Conservation (phyloP, 345 rosid genomes). For the Lumnitzera littorea region DNA sequence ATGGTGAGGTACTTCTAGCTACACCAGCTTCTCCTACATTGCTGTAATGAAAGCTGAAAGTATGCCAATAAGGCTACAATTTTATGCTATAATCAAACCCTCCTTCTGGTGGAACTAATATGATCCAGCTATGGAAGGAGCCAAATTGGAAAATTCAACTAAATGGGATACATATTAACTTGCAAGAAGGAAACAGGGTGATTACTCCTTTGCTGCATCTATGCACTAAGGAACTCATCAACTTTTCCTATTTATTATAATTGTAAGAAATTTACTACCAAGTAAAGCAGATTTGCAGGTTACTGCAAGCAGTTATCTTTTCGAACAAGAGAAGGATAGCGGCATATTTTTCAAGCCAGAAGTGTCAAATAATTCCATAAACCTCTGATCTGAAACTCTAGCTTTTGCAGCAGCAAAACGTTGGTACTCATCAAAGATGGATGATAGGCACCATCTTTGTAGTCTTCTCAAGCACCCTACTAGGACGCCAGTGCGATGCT, state of each 20-base stretch:
- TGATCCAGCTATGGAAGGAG: too few species aligned
- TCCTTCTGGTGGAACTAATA: too few species aligned
- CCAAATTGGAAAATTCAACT: too few species aligned
- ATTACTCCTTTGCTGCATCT: constrained; percentile 21
- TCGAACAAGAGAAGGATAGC: constrained; percentile 60
- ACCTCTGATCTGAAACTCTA: constrained; percentile 85
- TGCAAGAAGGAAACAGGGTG: constrained; percentile 5
- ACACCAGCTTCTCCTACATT: too few species aligned
- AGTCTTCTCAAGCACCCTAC: constrained; percentile 93
- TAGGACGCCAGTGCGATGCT: constrained; percentile 95
- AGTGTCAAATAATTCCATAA: constrained; percentile 82
- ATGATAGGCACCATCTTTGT: constrained; percentile 83
- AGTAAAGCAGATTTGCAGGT: constrained; percentile 16
- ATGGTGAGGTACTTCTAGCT: too few species aligned
- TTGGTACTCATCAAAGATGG: constrained; percentile 82
- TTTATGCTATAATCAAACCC: too few species aligned
- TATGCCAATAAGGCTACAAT: background rate
- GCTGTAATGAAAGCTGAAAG: background rate
- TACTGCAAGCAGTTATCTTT: constrained; percentile 24
- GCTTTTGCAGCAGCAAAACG: constrained; percentile 93
- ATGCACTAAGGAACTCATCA: constrained; percentile 27
- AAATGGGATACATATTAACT: too few species aligned
- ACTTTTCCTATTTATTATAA: constrained; percentile 34
- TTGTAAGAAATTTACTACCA: background rate
- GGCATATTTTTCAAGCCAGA: constrained; percentile 62